Conservation (phyloP, 2,329 filamentous ascomycete species). For the Ascochyta pisi region DNA sequence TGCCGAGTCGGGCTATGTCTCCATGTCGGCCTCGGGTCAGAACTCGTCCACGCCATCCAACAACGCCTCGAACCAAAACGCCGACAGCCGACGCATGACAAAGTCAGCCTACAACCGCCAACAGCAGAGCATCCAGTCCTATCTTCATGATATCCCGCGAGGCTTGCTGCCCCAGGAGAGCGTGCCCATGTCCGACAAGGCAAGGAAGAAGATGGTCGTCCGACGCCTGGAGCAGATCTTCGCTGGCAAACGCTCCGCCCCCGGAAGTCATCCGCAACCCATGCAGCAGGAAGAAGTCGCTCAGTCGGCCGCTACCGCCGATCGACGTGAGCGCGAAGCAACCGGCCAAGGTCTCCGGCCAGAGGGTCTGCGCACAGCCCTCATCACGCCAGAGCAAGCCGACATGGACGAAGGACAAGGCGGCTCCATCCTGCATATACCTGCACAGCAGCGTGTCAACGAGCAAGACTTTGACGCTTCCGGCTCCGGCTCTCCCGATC, state of each 20-base stretch:
- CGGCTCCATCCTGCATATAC: background rate
- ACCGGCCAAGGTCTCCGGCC: constrained; percentile 42
- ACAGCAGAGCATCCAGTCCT: constrained; percentile 68
- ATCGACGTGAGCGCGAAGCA: constrained; percentile 51
- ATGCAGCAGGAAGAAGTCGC: constrained; percentile 66
- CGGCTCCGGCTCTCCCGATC: constrained; percentile 62
- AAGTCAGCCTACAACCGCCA: constrained; percentile 43
- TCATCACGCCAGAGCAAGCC: constrained; percentile 48
- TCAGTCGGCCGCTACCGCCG: constrained; percentile 59
- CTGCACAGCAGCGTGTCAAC: constrained; percentile 30
- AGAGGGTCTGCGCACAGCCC: constrained; percentile 56
- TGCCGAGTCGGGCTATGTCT: constrained; percentile 67
- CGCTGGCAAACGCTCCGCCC: constrained; percentile 67
- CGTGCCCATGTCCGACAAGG: constrained; percentile 69
- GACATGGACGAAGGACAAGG: constrained; percentile 20
- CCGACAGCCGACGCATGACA: constrained; percentile 37
- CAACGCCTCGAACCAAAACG: constrained; percentile 30
- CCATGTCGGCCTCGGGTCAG: constrained; percentile 59
- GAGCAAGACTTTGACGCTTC: constrained; percentile 40
- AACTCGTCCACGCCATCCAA: constrained; percentile 51
- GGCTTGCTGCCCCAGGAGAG: constrained; percentile 69
- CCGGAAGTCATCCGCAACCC: constrained; percentile 56
- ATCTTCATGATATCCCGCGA: constrained; percentile 74
- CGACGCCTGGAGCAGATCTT: constrained; percentile 80
- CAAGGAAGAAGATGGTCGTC: constrained; percentile 79